These are phyloP conservation scores for Dovyalis caffra DNA, from an alignment of 345 rosid species.

Conservation along the genomic window DNA sequence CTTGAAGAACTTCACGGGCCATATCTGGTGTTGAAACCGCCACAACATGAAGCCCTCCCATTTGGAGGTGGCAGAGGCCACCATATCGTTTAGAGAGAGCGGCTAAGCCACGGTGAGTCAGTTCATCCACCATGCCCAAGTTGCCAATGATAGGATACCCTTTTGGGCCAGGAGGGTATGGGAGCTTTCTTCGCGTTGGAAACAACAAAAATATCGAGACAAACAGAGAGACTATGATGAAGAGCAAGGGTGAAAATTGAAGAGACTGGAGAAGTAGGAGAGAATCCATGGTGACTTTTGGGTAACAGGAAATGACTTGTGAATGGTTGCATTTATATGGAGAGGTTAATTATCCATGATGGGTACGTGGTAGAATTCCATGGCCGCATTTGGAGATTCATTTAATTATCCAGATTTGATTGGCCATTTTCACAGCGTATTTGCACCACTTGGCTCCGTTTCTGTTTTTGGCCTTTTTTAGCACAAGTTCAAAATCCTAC, in stretches of 20 bases:
- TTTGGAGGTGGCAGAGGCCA: constrained; percentile 20
- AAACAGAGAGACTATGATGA: not conserved
- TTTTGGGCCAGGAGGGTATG: constrained; percentile 18
- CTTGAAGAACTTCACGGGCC: constrained; percentile 27
- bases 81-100: constrained; percentile 16
- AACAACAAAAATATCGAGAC: not conserved
- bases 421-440: not conserved
- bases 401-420: not conserved
- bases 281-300: constrained; percentile 4
- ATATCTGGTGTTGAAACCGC: constrained; percentile 20
- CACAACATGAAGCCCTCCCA: constrained; percentile 24
- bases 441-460: not conserved
- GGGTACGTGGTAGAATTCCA: not conserved
- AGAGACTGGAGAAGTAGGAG: not conserved
- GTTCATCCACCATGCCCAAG: constrained; percentile 20
- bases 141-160: constrained; percentile 24
- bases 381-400: not conserved
- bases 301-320: not conserved
- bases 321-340: not conserved
- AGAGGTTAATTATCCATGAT: no score
- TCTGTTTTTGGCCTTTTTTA: not conserved
- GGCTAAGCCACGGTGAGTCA: constrained; percentile 28
- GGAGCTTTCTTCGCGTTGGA: not conserved
- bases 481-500: not conserved
- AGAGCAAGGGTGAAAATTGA: not conserved